Percentiles rank a stretch among this genome's conserved stretches.
phyloP scores from a whole-genome alignment of 139 green algal genomes.

The Haematococcus lacustris region DNA sequence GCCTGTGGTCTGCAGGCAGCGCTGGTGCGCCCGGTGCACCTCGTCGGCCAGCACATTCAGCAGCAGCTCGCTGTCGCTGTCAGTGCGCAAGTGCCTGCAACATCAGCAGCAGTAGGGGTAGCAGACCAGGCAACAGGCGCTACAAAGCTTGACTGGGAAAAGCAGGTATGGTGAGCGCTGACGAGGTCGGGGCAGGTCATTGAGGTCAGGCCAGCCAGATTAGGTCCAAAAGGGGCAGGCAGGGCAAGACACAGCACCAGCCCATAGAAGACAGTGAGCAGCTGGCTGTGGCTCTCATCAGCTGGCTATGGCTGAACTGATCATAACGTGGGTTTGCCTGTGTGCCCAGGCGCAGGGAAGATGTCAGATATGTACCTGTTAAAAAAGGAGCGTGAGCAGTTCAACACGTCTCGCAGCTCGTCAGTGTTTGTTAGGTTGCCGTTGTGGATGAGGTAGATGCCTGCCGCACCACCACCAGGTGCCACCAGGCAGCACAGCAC shows the following conservation, averaged over 20 bases:
- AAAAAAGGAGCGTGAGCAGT: slow-evolving; percentile 80
- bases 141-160: not conserved
- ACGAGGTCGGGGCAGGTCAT: too few species aligned
- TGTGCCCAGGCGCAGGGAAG: too few species aligned
- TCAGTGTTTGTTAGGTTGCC: slow-evolving; percentile 98
- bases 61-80: slow-evolving; percentile 92
- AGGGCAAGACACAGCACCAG: not conserved
- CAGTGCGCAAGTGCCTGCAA: slow-evolving; percentile 77
- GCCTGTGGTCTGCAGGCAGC: slow-evolving; percentile 52
- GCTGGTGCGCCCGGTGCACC: slow-evolving; percentile 88
- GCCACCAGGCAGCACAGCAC: too few species aligned
- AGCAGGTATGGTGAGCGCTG: not conserved
- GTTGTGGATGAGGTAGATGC: slow-evolving; percentile 98
- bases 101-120: not conserved
- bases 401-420: slow-evolving; percentile 65
- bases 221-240: not conserved
- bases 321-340: too few species aligned
- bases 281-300: too few species aligned
- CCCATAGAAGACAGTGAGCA: too few species aligned
- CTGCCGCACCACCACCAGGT: too few species aligned
- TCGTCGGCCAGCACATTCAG: slow-evolving; percentile 95
- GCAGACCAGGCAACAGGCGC: not conserved
- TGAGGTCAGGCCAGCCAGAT: too few species aligned
- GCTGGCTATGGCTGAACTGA: too few species aligned
- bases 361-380: too few species aligned